A percentile compares a stretch with the other conserved stretches of the same genome.
These are phyloP conservation scores for Solanum aculeatissimum DNA, from an alignment of 305 asterid species.

Conservation along the genomic window DNA sequence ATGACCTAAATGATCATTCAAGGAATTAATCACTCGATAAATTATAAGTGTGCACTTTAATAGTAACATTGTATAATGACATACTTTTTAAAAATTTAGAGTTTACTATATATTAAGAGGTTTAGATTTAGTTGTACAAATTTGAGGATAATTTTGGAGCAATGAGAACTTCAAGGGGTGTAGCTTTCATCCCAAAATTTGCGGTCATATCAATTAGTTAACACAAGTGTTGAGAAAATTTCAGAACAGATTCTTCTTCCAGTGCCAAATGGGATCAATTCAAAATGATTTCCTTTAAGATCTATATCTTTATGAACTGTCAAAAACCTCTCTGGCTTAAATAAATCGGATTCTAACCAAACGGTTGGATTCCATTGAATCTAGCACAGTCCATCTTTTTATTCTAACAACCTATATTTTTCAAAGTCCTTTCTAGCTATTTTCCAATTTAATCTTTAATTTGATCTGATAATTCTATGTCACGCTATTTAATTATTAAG, in stretches of 20 bases:
- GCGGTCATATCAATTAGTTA: too few relatives aligned
- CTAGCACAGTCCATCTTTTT: neutral
- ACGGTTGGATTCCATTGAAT: slow-evolving; percentile 25
- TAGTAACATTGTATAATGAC: neutral
- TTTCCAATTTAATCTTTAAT: neutral
- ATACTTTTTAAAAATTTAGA: neutral
- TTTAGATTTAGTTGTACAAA: neutral
- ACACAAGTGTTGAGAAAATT: slow-evolving; percentile 1
- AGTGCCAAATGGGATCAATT: slow-evolving; percentile 30
- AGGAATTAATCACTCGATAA: too few relatives aligned
- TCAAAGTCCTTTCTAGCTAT: neutral
- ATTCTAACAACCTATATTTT: too few relatives aligned
- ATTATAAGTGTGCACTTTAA: neutral
- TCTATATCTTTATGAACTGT: slow-evolving; percentile 13
- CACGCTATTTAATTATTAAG: neutral
- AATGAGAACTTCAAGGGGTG: neutral
- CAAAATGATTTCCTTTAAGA: slow-evolving; percentile 13
- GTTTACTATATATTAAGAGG: neutral
- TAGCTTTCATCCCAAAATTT: neutral
- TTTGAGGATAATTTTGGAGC: neutral
- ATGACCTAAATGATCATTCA: neutral
- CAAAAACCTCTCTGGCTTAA: slow-evolving; percentile 36
- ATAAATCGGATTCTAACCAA: slow-evolving; percentile 19
- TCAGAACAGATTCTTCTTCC: slow-evolving; percentile 40
- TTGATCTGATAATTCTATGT: neutral